Base-by-base conservation (phyloP, 306 rosid genomes). In the Vigna reflexopilosa region DNA sequence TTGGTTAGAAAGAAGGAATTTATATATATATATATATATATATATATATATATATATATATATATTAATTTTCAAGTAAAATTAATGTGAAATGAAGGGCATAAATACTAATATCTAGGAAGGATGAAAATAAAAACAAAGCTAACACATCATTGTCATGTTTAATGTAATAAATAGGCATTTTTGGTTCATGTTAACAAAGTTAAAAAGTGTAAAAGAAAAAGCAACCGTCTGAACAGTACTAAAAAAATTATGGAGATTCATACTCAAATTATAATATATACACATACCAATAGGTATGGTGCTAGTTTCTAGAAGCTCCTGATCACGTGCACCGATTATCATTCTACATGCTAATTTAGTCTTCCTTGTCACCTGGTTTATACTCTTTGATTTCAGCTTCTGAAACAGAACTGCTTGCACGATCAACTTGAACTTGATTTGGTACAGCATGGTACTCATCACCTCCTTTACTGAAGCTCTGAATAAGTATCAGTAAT, bases 301-400 rank as follows among this genome's bases (percentile, higher is more conserved):
- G 68, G 54, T 69, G n/a, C 61, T 54, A 69, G 24, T 62, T 38
- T 75, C 70, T 64, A 17, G 42, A 73, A 73, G 34, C 65, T 59
- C n/a, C n/a, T n/a, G n/a, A n/a, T n/a, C 63, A 81, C 16, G 28
- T 54, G 55, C 42, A 14, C 26, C 47, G 34, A 76, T 70, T 79
- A 77, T 72, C 73, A 54, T 45, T 59, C 51, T 30, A 73, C 28
- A 42, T 67, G 74, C 51, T 72, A 62, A n/a, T 72, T 85, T 76
- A 96, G 68, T 96, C 98, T 78, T 88, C 93, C 85, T 91, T 96
- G 75, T 88, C 89, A 73, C 98, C 98, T 63, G 86, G 61, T 79
- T 45, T 73, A 51, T 89, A 82, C 80, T 86, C 98, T 45, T 13
- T 83, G 78, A 73, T 85, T 80, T 77, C 89, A 78, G 72, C 84